These are phyloP conservation scores for Rutstroemia sp. DNA, from an alignment of 2,329 filamentous ascomycete genomes.

Conservation along the genomic window DNA sequence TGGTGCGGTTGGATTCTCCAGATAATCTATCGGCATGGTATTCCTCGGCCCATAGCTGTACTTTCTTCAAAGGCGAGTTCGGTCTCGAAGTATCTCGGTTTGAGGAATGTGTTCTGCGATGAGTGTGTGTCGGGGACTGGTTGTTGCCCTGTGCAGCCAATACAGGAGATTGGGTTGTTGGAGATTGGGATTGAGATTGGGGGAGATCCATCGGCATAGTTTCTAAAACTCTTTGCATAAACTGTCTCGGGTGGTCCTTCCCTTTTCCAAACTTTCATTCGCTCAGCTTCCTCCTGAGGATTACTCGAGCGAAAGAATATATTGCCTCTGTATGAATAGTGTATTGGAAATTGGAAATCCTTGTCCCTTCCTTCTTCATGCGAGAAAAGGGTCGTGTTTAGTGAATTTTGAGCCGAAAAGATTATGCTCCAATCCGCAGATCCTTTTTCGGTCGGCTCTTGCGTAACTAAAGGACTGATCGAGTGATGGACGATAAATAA, in stretches of 20 bases:
- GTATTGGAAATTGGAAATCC: neutral
- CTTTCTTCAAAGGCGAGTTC: slow-evolving; percentile 14
- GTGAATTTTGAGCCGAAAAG: neutral
- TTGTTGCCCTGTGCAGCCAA: slow-evolving; percentile 7
- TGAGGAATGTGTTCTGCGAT: slow-evolving; percentile 9
- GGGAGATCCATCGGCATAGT: slow-evolving; percentile 7
- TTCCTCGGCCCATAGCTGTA: slow-evolving; percentile 21
- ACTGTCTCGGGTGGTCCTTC: slow-evolving; percentile 15
- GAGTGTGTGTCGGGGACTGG: slow-evolving; percentile 1
- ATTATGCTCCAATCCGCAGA: neutral
- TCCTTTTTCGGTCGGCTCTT: neutral
- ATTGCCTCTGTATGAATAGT: neutral
- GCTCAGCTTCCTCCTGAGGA: neutral
- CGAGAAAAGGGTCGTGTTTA: neutral
- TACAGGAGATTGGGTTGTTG: slow-evolving; percentile 4
- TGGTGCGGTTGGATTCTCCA: slow-evolving; percentile 6
- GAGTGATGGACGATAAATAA: neutral
- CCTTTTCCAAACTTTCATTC: slow-evolving; percentile 6
- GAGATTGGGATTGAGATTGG: slow-evolving; percentile 4
- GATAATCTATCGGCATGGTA: slow-evolving; percentile 17
- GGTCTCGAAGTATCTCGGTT: slow-evolving; percentile 13
- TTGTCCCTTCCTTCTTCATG: slow-evolving; percentile 3
- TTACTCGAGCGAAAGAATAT: slow-evolving; percentile 1
- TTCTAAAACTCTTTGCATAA: slow-evolving; percentile 11
- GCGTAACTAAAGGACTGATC: neutral